Conservation (phyloP, 805 yeast genomes). For the Metschnikowia dekortorum region DNA sequence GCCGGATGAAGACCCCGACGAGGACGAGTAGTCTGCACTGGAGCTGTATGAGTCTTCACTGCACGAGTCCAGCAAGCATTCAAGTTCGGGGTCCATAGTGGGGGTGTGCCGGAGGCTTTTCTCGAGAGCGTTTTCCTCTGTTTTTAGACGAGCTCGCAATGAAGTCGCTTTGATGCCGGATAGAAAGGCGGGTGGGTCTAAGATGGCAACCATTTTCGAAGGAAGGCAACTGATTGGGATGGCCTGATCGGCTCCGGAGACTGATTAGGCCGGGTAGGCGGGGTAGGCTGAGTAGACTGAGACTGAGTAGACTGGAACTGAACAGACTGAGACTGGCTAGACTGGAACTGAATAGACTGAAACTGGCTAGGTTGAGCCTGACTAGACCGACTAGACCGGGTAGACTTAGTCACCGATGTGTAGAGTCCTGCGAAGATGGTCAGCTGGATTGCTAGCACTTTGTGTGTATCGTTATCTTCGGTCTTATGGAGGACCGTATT, state of each 20-base stretch:
- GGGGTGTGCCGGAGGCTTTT: not conserved
- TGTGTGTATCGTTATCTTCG: not conserved
- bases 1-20: not conserved
- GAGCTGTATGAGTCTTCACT: constrained; percentile 3
- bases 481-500: not conserved
- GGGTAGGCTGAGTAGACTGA: not conserved
- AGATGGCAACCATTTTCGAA: not conserved
- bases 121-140: constrained; percentile 1
- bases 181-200: not conserved
- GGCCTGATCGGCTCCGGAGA: not conserved
- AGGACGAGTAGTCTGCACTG: not conserved
- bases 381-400: too few relatives aligned
- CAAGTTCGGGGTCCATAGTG: not conserved
- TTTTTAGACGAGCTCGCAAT: not conserved
- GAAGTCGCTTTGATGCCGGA: not conserved
- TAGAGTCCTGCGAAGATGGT: too few relatives aligned
- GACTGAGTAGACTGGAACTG: not conserved
- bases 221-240: not conserved
- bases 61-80: constrained; percentile 2
- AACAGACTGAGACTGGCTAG: not conserved
- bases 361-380: too few relatives aligned
- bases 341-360: not conserved
- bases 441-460: too few relatives aligned
- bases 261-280: too few relatives aligned
- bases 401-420: too few relatives aligned